Conservation (phyloP, 2,329 filamentous ascomycete genomes). For the Falciphora oryzae region DNA sequence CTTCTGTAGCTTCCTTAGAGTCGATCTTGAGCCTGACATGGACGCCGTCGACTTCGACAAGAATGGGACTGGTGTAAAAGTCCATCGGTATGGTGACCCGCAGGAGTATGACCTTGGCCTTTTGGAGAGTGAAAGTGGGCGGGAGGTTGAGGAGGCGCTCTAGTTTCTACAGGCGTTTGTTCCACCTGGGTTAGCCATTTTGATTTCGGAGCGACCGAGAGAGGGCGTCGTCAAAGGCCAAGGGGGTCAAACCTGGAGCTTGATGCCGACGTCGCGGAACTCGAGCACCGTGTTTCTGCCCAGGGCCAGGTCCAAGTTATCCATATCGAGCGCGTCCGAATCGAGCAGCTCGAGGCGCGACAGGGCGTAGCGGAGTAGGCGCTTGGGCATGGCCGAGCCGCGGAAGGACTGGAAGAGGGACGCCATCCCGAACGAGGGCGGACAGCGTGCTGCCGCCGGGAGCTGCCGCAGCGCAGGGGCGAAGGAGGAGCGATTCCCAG, state of each 20-base stretch:
- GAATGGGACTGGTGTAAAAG: conserved; percentile 78
- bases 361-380: conserved; percentile 79
- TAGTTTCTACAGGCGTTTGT: conserved; percentile 57
- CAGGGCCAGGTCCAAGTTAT: conserved; percentile 76
- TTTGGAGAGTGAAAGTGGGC: conserved; percentile 61
- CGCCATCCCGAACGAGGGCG: conserved; percentile 48
- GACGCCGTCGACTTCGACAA: conserved; percentile 75
- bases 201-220: neutral
- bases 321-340: conserved; percentile 77
- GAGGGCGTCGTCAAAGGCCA: conserved; percentile 10
- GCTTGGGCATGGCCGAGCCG: conserved; percentile 76
- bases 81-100: conserved; percentile 82
- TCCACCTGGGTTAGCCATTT: neutral
- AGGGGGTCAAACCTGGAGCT: conserved; percentile 57
- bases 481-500: neutral
- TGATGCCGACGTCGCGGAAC: conserved; percentile 78
- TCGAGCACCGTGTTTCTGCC: conserved; percentile 80
- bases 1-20: conserved; percentile 30
- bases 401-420: conserved; percentile 62
- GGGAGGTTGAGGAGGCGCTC: conserved; percentile 70
- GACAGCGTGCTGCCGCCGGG: neutral
- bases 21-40: conserved; percentile 60
- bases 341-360: conserved; percentile 82
- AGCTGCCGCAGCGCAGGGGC: neutral
- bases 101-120: conserved; percentile 69